Conservation (phyloP, 768 basidiomycete species). For the Podaxis mareebaensis region DNA sequence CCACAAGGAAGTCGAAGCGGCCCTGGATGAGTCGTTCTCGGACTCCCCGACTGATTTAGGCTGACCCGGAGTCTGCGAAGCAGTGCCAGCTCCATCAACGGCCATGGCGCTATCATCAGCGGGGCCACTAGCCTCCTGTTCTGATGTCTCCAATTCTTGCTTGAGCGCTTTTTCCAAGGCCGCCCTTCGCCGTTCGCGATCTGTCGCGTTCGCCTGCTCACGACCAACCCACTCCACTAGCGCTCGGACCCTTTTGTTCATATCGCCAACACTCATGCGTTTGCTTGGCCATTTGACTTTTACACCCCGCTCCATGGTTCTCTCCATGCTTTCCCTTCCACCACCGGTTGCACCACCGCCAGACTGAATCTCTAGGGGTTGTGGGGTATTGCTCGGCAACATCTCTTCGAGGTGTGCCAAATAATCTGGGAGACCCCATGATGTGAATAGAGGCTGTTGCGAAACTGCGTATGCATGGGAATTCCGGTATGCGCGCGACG, state of each 20-base stretch:
- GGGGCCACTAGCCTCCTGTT: slow-evolving; percentile 14
- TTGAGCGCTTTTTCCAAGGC: slow-evolving; percentile 61
- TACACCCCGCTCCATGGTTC: slow-evolving; percentile 72
- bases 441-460: slow-evolving; percentile 76
- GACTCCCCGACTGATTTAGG: slow-evolving; percentile 18
- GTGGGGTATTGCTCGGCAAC: slow-evolving; percentile 74
- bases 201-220: slow-evolving; percentile 76
- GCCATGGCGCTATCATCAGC: slow-evolving; percentile 33
- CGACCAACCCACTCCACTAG: slow-evolving; percentile 94
- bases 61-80: slow-evolving; percentile 14
- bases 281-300: slow-evolving; percentile 94
- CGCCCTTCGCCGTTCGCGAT: slow-evolving; percentile 67
- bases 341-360: slow-evolving; percentile 31
- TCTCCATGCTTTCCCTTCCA: slow-evolving; percentile 57
- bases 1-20: slow-evolving; percentile 3
- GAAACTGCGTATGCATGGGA: slow-evolving; percentile 79
- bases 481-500: slow-evolving; percentile 72
- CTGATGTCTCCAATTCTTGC: slow-evolving; percentile 26
- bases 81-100: slow-evolving; percentile 24
- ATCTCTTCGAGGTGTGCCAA: slow-evolving; percentile 83
- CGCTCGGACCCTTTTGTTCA: slow-evolving; percentile 91
- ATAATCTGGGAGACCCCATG: slow-evolving; percentile 94
- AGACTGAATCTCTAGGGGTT: slow-evolving; percentile 70
- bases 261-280: slow-evolving; percentile 94
- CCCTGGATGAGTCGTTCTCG: background rate